Conservation (phyloP, 1,284 basidiomycete species). For the Cutaneotrichosporon sp. region DNA sequence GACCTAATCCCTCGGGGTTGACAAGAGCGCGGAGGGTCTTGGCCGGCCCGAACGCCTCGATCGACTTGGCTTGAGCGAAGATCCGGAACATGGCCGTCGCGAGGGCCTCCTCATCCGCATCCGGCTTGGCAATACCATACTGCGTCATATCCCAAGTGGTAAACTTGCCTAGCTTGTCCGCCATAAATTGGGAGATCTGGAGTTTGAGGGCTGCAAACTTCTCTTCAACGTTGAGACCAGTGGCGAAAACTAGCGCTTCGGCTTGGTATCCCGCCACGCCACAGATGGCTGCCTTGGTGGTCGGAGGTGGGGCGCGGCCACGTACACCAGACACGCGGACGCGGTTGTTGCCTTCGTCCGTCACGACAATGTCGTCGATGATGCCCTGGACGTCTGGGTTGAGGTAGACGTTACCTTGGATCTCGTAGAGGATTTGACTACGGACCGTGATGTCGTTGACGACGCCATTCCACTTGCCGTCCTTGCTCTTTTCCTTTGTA, state of each 20-base stretch:
- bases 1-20: slow-evolving; percentile 28
- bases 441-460: slow-evolving; percentile 21
- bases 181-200: slow-evolving; percentile 24
- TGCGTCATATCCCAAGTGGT: slow-evolving; percentile 28
- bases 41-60: slow-evolving; percentile 23
- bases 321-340: slow-evolving; percentile 30
- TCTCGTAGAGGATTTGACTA: slow-evolving; percentile 27
- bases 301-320: slow-evolving; percentile 31
- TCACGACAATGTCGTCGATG: slow-evolving; percentile 26
- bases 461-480: slow-evolving; percentile 19
- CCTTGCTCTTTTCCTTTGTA: slow-evolving; percentile 20
- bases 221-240: slow-evolving; percentile 30
- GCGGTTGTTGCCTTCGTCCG: slow-evolving; percentile 25
- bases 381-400: slow-evolving; percentile 37
- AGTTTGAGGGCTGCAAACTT: slow-evolving; percentile 31
- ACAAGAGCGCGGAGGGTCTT: slow-evolving; percentile 12
- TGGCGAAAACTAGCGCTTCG: slow-evolving; percentile 27
- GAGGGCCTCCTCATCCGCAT: slow-evolving; percentile 27
- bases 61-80: slow-evolving; percentile 28
- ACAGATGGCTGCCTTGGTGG: slow-evolving; percentile 35
- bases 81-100: slow-evolving; percentile 33
- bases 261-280: slow-evolving; percentile 34
- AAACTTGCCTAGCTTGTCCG: slow-evolving; percentile 9
- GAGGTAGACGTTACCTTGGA: slow-evolving; percentile 33
- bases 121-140: slow-evolving; percentile 28